Evolutionary conservation across 2,329 filamentous ascomycete genomes (phyloP), one percentile per base, ranked within the genome.

Genomic region (Periconia digitata): DNA sequence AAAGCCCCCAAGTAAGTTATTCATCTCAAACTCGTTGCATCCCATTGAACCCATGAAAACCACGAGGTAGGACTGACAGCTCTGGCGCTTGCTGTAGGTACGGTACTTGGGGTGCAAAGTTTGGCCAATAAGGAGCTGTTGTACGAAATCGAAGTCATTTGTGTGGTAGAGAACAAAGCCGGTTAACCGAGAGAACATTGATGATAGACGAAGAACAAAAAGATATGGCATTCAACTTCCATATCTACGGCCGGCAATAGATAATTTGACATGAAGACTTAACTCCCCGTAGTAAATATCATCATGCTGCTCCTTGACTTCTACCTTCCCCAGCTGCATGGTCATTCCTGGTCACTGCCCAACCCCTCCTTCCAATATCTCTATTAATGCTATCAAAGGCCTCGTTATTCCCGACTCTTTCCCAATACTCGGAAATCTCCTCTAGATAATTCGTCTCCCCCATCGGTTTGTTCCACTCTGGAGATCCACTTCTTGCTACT

Each of bases 391-490:
- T 46, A 22, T 55, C 45, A 47, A 43, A 43, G 3, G 29, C 34
- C 24, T 58, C 54, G 1, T 50, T 50, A n/a, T 48, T 45, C 2
- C 46, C 47, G 3, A 58, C 17, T 10, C 52, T 40, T n/a, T 48
- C 40, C 54, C 54, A 58, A 35, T 49, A 55, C 32, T 53, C 50
- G 12, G 36, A 47, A 44, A 55, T 53, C 44, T 58, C 52, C 16
- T 53, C 38, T 24, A 43, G 13, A 44, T 58, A 58, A 6, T 42
- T 37, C 2, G 52, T 58, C 39, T 51, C 21, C 15, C 50, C 47
- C 18, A 43, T 38, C 15, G 54, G 49, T 42, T 46, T 55, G 27
- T 58, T 44, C 52, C 52, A 55, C 37, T 51, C 46, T 4, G 41
- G 36, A n/a, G 49, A 48, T 23, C 46, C 39, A 12, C 51, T 51